Percentiles rank a stretch among this genome's conserved stretches.
Conservation (phyloP, 2,329 filamentous ascomycete genomes). For the Fusarium liriodendri region DNA sequence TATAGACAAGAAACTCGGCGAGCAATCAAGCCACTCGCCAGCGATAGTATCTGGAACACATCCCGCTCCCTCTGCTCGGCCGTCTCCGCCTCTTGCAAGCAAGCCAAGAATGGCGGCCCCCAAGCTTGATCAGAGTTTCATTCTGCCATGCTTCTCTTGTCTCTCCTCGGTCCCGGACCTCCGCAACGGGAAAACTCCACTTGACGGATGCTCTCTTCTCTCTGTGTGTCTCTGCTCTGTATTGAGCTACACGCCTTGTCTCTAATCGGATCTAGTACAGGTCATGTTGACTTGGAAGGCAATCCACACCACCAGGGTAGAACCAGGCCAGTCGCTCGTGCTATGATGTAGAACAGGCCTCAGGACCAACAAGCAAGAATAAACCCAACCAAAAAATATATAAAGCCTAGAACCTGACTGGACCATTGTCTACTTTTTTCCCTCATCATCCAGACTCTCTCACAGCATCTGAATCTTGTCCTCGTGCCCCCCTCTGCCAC, state of each 20-base stretch:
- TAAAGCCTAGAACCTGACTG: not conserved
- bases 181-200: slow-evolving; percentile 8
- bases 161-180: not conserved
- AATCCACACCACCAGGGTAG: not conserved
- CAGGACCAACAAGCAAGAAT: not conserved
- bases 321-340: not conserved
- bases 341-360: not conserved
- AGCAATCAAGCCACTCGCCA: not conserved
- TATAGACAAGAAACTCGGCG: not conserved
- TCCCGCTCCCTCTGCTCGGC: not conserved
- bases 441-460: not conserved
- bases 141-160: not conserved
- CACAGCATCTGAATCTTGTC: not conserved
- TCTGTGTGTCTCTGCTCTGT: not conserved
- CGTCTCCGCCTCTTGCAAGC: not conserved
- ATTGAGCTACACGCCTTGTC: not conserved
- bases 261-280: not conserved
- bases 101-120: not conserved
- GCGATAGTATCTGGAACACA: not conserved
- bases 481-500: not conserved
- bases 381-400: not conserved
- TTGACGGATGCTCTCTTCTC: not conserved
- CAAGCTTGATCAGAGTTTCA: not conserved
- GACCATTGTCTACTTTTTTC: not conserved
- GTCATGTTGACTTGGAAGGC: not conserved